A percentile compares a stretch with the other conserved stretches of the same genome.
Evolutionary conservation across 331 rosid species (phyloP).

Genomic region (Malus hybrid): DNA sequence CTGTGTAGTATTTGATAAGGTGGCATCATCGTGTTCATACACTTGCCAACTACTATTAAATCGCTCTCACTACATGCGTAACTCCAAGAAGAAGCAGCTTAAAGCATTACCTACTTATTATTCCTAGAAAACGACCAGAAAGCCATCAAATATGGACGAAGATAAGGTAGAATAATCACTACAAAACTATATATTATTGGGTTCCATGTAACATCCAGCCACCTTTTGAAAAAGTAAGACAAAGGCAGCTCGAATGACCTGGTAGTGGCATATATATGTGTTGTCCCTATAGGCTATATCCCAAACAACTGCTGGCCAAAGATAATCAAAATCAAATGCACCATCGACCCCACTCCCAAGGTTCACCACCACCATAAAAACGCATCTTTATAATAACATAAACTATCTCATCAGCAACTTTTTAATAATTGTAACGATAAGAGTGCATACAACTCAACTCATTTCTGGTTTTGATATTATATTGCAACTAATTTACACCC

Average conservation of each 20-base stretch:
- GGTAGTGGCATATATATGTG: not conserved
- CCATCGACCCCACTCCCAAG: not conserved
- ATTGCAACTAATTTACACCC: not conserved
- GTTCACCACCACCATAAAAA: constrained; percentile 3
- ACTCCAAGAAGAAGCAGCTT: constrained; percentile 2
- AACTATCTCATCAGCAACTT: not conserved
- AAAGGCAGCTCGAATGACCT: constrained; percentile 6
- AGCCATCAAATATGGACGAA: not conserved
- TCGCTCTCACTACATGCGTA: not conserved
- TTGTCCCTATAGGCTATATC: not conserved
- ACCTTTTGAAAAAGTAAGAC: constrained; percentile 4
- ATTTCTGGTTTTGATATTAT: not conserved
- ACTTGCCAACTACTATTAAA: not conserved
- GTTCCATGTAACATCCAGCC: not conserved
- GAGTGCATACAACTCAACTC: not conserved
- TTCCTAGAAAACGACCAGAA: constrained; percentile 5
- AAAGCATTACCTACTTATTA: constrained; percentile 5
- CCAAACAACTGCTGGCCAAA: not conserved
- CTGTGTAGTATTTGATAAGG: too few relatives aligned
- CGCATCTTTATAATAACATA: not conserved
- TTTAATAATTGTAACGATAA: constrained; percentile 1
- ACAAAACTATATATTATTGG: not conserved
- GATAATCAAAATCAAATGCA: not conserved
- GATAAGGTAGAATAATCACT: constrained; percentile 14
- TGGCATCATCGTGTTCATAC: not conserved